Evolutionary conservation across 495 filamentous ascomycete species (phyloP), one percentile per base, ranked within the genome.

Genomic region (Penicillium parvum): DNA sequence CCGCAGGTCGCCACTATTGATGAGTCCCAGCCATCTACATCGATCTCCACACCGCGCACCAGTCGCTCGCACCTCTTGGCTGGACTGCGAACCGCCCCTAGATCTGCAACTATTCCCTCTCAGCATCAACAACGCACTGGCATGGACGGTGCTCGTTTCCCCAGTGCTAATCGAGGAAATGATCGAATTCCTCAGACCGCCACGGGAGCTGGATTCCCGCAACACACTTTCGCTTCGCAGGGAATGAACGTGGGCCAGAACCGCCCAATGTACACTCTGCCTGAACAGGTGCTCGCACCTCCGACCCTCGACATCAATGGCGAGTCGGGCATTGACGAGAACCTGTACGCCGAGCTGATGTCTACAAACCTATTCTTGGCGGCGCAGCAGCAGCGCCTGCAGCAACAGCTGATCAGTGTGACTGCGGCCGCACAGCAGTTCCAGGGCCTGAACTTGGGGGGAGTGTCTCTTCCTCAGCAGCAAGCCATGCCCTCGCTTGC

Each of bases 31-130:
- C 48, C 79, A 63, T 69, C 64, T 57, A 44, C 65, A 53, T 36
- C 65, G 16, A 37, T 70, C 50, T 43, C 87, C 7, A 95, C 90
- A 23, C 92, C 92, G 16, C 82, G 91, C 56, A 97, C 90, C 37
- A 96, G 89, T 65, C 88, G 92, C 46, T 91, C 87, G 49, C 91
- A 96, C 59, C 76, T 99, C 53, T 79, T 99, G 60, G 92, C 91
- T 36, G 90, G 91, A 29, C 75, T 99, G 40, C 81, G 92, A 54
- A 99, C 92, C 50, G 88, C 88, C 25, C 94, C 92, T 19, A 95
- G 90, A 66, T 89, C 90, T 29, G 84, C 86, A 20, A 81, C 73
- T 21, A 81, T 85, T 49, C 81, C 85, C 47, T 79, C 85, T 64
- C 55, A 74, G 17, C 61, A 64, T 39, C 72, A 78, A 46, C 75